Evolutionary conservation across 192 early-diverging fungal genomes (phyloP), one percentile per base, ranked within the genome.

Genomic region (Dissophora ornata): DNA sequence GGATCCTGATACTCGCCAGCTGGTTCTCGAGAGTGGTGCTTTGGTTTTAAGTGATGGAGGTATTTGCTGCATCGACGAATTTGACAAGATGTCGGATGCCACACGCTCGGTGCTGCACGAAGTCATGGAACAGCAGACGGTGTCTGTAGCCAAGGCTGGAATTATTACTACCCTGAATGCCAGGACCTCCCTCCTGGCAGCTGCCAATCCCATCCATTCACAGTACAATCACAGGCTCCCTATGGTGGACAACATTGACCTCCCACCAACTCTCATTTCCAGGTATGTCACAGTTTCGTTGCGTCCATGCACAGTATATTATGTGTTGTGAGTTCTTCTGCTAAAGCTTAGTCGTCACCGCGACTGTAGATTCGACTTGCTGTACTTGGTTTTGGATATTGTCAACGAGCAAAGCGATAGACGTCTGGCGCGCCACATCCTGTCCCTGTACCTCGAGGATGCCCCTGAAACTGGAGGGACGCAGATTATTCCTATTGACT

Each of bases 51-150:
- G 90, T 67, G 97, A 99, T 81, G 95, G 94, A 49, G 97, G 97
- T 62, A 83, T 99, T 12, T 99, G 97, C 67, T 96, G 94, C 73
- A 99, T 99, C 70, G 97, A 99, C 81, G 97, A 99, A 82, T 99
- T 99, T 87, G 97, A 98, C 84, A 99, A 98, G 79, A 98, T 98
- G 95, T 92, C 91, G 8, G 97, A 99, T 54, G 78, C 93, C 11
- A 96, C 95, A 10, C 89, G 96, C 11, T 94, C 96, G 3, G 93
- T 97, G 7, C 81, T 99, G 62, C 97, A 99, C 84, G 97, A 99
- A 89, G 97, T 95, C 60, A 99, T 99, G 97, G 96, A 98, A 85
- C 96, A 98, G 84, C 96, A 98, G 87, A 98, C 96, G 0, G 91
- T 99, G 21, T 97, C 95, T 12, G 92, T 99, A 16, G 96, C 97